phyloP scores from a whole-genome alignment of 2,329 filamentous ascomycete genomes.

The Diaporthe velutina region DNA sequence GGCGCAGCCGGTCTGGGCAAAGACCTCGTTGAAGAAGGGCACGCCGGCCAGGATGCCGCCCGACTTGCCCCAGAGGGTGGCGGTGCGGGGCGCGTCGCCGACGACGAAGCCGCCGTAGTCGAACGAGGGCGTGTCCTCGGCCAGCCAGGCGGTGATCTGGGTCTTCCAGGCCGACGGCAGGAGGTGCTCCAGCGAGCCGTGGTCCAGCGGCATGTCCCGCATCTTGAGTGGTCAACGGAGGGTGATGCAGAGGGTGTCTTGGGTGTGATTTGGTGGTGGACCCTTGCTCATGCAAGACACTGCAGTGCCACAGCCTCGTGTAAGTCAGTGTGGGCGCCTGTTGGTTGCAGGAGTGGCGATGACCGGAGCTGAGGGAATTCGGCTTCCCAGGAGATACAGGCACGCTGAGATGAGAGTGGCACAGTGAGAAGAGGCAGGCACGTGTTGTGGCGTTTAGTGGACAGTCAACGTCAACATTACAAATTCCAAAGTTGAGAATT shows the following conservation, averaged over 20 bases:
- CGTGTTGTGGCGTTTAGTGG: not conserved
- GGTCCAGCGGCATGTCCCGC: slow-evolving; percentile 47
- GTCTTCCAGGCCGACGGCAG: slow-evolving; percentile 89
- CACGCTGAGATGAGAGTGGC: not conserved
- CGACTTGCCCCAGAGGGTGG: slow-evolving; percentile 78
- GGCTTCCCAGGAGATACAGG: not conserved
- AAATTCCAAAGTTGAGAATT: slow-evolving; percentile 7
- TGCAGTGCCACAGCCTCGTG: slow-evolving; percentile 2
- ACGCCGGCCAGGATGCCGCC: slow-evolving; percentile 87
- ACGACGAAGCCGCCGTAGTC: slow-evolving; percentile 99
- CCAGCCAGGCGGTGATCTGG: slow-evolving; percentile 85
- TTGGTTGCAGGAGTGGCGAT: not conserved
- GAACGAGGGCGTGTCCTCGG: slow-evolving; percentile 95
- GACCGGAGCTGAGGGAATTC: not conserved
- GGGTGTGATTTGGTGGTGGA: not conserved
- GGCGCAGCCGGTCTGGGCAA: slow-evolving; percentile 88
- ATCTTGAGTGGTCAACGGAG: slow-evolving; percentile 7
- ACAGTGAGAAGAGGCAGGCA: not conserved
- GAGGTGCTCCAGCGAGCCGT: slow-evolving; percentile 72
- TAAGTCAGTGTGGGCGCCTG: slow-evolving; percentile 9
- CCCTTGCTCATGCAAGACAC: slow-evolving; percentile 13
- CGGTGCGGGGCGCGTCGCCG: slow-evolving; percentile 74
- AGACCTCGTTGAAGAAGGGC: slow-evolving; percentile 96
- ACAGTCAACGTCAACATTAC: slow-evolving; percentile 12
- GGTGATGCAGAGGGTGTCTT: not conserved